These are phyloP conservation scores for Coniferiporia sulphurascens DNA, from an alignment of 1,284 basidiomycete genomes.

Conservation along the genomic window DNA sequence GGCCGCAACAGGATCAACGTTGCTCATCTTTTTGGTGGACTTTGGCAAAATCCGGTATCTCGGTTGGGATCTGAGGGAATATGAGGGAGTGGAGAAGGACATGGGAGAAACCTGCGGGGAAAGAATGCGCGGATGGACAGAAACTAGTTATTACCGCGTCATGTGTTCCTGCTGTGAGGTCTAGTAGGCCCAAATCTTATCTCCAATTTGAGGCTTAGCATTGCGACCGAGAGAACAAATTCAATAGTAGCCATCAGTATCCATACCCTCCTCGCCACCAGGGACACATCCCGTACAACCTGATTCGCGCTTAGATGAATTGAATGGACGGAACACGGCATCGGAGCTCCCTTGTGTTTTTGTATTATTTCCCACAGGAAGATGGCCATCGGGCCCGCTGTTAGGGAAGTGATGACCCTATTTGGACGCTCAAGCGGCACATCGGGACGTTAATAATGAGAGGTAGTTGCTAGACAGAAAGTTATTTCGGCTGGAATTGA, in stretches of 20 bases:
- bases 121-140: background rate
- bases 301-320: background rate
- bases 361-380: background rate
- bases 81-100: background rate
- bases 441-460: background rate
- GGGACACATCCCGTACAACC: background rate
- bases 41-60: background rate
- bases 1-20: background rate
- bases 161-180: background rate
- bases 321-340: slow-evolving; percentile 14
- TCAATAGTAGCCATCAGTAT: background rate
- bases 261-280: background rate
- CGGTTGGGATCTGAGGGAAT: background rate
- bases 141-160: background rate
- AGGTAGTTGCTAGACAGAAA: background rate
- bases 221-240: background rate
- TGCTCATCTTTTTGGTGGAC: background rate
- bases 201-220: background rate
- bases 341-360: background rate
- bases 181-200: background rate
- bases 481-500: background rate
- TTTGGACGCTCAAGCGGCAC: background rate
- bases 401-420: background rate
- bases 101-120: background rate
- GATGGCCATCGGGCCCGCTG: slow-evolving; percentile 3